Evolutionary conservation across 2,329 filamentous ascomycete species (phyloP).

Genomic region (Scedosporium aurantiacum): DNA sequence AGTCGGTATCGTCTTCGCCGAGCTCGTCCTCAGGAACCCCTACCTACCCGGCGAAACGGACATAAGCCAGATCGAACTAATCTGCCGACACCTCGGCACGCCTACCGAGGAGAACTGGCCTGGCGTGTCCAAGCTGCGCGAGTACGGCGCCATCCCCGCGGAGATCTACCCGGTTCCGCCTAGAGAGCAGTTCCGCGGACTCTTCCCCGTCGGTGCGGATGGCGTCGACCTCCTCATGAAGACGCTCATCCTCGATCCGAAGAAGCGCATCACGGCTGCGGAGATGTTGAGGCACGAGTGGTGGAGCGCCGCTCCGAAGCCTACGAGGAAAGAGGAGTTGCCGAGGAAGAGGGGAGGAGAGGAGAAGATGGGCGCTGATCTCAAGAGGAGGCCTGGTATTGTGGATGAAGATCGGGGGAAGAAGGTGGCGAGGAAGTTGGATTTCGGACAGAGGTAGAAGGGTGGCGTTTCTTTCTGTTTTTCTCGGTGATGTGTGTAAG

Average conservation of each 20-base stretch:
- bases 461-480: background rate
- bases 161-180: conserved; percentile 49
- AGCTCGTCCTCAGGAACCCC: conserved; percentile 71
- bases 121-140: conserved; percentile 68
- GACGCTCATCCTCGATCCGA: conserved; percentile 79
- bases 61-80: conserved; percentile 73
- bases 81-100: conserved; percentile 76
- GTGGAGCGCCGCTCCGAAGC: conserved; percentile 76
- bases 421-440: conserved; percentile 73
- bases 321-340: conserved; percentile 70
- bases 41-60: conserved; percentile 79
- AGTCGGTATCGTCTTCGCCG: conserved; percentile 84
- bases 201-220: conserved; percentile 70
- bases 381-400: conserved; percentile 54
- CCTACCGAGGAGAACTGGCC: conserved; percentile 95
- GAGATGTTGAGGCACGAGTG: conserved; percentile 73
- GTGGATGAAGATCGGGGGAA: conserved; percentile 40
- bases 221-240: conserved; percentile 83
- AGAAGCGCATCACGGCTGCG: conserved; percentile 65
- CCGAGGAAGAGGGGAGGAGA: conserved; percentile 65
- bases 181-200: conserved; percentile 60
- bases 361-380: conserved; percentile 69
- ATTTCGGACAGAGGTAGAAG: conserved; percentile 44
- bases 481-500: background rate
- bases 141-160: conserved; percentile 60